Evolutionary conservation across 1,139 yeast species (phyloP).

Genomic region (Candida sojae): DNA sequence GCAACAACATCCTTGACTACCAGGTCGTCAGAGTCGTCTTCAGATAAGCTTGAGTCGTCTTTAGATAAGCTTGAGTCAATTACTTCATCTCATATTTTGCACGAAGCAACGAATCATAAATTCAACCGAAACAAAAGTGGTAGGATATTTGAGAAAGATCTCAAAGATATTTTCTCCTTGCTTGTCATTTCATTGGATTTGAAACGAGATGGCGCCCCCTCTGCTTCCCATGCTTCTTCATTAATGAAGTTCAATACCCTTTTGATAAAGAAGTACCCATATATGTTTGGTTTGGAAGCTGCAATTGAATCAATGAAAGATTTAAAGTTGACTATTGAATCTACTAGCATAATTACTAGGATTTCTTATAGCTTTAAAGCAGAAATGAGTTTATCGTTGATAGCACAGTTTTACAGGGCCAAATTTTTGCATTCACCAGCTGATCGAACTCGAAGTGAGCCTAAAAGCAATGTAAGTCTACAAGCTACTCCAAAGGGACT

Average conservation of each 20-base stretch:
- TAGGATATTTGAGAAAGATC: conserved; percentile 52
- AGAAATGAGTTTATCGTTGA: conserved; percentile 50
- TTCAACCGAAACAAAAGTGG: conserved; percentile 52
- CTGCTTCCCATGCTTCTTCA: background rate
- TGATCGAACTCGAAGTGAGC: conserved; percentile 60
- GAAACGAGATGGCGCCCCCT: conserved; percentile 18
- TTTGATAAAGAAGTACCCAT: conserved; percentile 39
- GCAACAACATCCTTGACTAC: background rate
- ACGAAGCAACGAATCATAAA: conserved; percentile 37
- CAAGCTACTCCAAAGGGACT: conserved; percentile 96
- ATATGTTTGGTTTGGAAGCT: conserved; percentile 50
- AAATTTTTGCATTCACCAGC: conserved; percentile 75
- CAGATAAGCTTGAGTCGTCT: background rate
- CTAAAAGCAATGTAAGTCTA: conserved; percentile 44
- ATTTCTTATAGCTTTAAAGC: conserved; percentile 60
- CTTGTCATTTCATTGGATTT: conserved; percentile 52
- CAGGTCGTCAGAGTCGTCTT: background rate
- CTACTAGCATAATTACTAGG: conserved; percentile 53
- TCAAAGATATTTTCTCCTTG: conserved; percentile 58
- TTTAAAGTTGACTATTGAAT: conserved; percentile 50
- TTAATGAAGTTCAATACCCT: conserved; percentile 13
- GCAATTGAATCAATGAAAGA: conserved; percentile 56
- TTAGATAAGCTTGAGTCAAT: background rate
- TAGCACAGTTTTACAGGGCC: conserved; percentile 62
- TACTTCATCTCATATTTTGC: conserved; percentile 25